phyloP scores from a whole-genome alignment of 352 stramenopile genomes.

The Pythium pectinolyticum region DNA sequence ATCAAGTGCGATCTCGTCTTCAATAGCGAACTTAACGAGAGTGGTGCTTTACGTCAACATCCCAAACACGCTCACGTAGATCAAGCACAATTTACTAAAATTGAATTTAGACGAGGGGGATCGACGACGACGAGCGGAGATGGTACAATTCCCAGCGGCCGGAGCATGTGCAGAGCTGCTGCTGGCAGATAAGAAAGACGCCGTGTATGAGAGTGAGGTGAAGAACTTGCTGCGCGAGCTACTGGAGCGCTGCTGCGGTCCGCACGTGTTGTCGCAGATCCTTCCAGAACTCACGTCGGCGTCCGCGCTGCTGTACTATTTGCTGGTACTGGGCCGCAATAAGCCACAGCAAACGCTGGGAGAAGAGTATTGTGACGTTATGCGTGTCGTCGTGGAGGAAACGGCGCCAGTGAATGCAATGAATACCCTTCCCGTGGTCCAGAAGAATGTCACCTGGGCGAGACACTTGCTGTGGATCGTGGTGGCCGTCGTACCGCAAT shows the following conservation, averaged over 20 bases:
- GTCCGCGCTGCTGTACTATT: slow-evolving; percentile 69
- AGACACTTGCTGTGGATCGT: slow-evolving; percentile 63
- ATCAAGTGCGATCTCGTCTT: slow-evolving; percentile 18
- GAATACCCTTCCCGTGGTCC: slow-evolving; percentile 10
- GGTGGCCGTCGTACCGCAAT: slow-evolving; percentile 52
- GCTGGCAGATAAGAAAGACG: slow-evolving; percentile 72
- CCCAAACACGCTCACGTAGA: neutral
- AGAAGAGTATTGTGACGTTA: slow-evolving; percentile 85
- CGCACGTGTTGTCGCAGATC: slow-evolving; percentile 76
- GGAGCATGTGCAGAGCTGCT: slow-evolving; percentile 75
- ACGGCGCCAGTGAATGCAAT: neutral
- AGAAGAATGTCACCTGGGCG: slow-evolving; percentile 34
- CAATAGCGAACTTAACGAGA: slow-evolving; percentile 22
- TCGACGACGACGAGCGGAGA: slow-evolving; percentile 14
- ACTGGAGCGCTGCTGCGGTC: slow-evolving; percentile 65
- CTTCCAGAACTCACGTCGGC: slow-evolving; percentile 68
- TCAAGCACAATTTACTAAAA: too few relatives aligned
- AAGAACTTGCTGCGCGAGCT: slow-evolving; percentile 76
- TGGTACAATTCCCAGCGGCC: slow-evolving; percentile 49
- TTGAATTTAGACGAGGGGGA: neutral
- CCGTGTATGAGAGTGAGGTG: slow-evolving; percentile 67
- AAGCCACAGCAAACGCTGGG: slow-evolving; percentile 81
- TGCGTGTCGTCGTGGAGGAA: slow-evolving; percentile 50
- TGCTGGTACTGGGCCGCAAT: slow-evolving; percentile 51
- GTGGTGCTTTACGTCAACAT: slow-evolving; percentile 20